Evolutionary conservation across 176 grass and related monocot genomes (phyloP).

Genomic region (Hsuehochloa calcarea): DNA sequence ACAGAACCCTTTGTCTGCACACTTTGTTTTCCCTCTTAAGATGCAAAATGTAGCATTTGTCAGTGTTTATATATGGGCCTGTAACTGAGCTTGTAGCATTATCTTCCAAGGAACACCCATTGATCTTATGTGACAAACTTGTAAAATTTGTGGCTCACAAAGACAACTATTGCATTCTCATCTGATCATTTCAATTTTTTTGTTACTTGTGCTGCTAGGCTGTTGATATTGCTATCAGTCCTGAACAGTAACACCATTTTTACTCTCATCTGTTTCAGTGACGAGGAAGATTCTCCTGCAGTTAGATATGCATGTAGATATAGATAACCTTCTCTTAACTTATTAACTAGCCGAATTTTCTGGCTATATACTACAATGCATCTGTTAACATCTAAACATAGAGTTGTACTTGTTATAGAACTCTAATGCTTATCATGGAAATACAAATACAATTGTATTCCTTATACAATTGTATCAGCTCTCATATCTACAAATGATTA

Average conservation of each 20-base stretch:
- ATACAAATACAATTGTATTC: too few relatives aligned
- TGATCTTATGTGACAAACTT: slow-evolving; percentile 10
- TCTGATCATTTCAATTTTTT: neutral
- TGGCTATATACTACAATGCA: too few relatives aligned
- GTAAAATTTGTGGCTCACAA: neutral
- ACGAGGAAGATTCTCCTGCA: neutral
- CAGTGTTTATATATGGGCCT: neutral
- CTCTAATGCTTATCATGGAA: too few relatives aligned
- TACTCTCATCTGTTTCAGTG: neutral
- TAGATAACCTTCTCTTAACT: neutral
- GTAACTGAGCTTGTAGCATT: neutral
- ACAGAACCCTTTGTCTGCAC: neutral
- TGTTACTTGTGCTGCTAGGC: neutral
- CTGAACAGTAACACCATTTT: neutral
- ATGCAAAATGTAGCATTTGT: neutral
- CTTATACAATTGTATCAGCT: too few relatives aligned
- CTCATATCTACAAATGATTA: too few relatives aligned
- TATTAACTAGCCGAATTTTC: neutral
- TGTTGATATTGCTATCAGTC: neutral
- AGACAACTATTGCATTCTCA: neutral
- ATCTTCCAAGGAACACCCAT: slow-evolving; percentile 19
- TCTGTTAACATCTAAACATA: too few relatives aligned
- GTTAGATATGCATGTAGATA: neutral
- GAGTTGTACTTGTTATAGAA: too few relatives aligned
- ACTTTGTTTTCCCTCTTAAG: neutral